Evolutionary conservation across 1,139 yeast species (phyloP).

Genomic region (Lodderomyces theae): DNA sequence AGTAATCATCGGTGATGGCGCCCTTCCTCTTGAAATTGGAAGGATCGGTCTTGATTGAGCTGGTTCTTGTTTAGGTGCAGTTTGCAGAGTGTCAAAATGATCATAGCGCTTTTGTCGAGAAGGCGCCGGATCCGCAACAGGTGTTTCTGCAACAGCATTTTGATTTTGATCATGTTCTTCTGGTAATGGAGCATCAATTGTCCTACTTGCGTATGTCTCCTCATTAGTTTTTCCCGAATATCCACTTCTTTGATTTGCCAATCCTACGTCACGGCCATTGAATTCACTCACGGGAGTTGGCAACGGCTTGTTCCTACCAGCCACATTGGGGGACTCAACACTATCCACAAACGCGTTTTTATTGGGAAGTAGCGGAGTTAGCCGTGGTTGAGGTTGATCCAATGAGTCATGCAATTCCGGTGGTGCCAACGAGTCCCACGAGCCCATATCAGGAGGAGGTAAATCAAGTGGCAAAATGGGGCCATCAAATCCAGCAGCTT

Average conservation of each 20-base stretch:
- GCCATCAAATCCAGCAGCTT: constrained; percentile 18
- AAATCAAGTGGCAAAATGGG: constrained; percentile 18
- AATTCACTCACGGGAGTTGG: background rate
- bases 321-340: background rate
- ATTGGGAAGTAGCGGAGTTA: background rate
- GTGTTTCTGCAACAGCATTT: too few relatives aligned
- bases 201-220: too few relatives aligned
- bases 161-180: too few relatives aligned
- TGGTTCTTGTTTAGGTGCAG: background rate
- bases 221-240: too few relatives aligned
- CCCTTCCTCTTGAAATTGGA: background rate
- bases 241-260: too few relatives aligned
- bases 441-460: constrained; percentile 12
- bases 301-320: background rate
- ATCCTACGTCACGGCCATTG: background rate
- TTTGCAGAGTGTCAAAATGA: background rate
- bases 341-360: background rate
- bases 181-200: too few relatives aligned
- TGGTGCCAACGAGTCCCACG: background rate
- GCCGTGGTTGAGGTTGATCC: constrained; percentile 1
- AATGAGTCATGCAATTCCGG: background rate
- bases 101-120: too few relatives aligned
- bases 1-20: background rate
- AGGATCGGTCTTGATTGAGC: background rate
- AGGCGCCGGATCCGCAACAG: too few relatives aligned